Base-by-base conservation (phyloP, 129 eudicot species). In the Centella asiatica region DNA sequence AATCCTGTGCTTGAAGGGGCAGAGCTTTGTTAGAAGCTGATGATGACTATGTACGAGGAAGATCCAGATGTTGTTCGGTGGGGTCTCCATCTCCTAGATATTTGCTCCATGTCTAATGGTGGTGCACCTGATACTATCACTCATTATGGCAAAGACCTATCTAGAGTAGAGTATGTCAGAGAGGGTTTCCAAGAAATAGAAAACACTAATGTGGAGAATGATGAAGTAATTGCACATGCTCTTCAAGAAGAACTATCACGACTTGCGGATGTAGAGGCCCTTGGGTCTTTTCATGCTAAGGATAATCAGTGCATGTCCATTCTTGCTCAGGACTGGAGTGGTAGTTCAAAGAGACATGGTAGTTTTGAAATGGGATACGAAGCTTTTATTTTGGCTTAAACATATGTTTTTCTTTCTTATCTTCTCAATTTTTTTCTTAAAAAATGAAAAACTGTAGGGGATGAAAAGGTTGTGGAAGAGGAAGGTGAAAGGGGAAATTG, bases 1-100 rank as follows among this genome's bases (percentile, higher is more conserved):
- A n/a, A n/a, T n/a, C n/a, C n/a, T n/a, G n/a, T n/a, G n/a, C n/a
- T n/a, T n/a, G n/a, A 34, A 17, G 44, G 19, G 18, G 12, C 56
- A 69, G 57, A 28, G 18, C 14, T 53, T 63, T 28, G 7, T 45
- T 1, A 13, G 32, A 44, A 60, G 47, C 23, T 20, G 66, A 42
- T 62, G 76, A 80, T 79, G 84, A 69, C 57, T 58, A 60, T 58
- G 42, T 47, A 72, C 44, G 74, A 82, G 73, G 68, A 42, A 10
- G 95, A 86, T 76, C 90, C 82, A 44, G 87, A 86, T 65, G 77
- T 83, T 36, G 62, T 80, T 17, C 67, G 81, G 60, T 80, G 95
- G 95, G 85, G 83, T 25, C 81, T 80, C 31, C 83, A 83, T 70
- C 79, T 72, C 2, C 62, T 83, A 45, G 86, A 82, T 29, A 83